Base-by-base conservation (phyloP, 169 alveolate species). In the Cryptosporidium sp. region DNA sequence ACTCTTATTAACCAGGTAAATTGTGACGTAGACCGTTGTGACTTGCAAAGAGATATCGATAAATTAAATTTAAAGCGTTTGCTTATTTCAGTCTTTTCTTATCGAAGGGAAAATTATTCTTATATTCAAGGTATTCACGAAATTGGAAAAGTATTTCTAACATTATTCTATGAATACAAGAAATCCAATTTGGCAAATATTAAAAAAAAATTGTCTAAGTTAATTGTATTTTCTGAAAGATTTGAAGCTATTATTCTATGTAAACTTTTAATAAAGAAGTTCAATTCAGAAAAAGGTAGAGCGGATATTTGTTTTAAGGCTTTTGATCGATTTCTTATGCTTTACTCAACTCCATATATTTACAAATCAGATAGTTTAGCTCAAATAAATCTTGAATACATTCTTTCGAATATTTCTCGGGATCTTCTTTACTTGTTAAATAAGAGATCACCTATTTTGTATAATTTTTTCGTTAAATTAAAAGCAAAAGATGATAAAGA, bases 61-160 rank as follows among this genome's bases (percentile, higher is more conserved):
- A 60, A 65, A 21, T 8, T 26, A 35, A 51, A 80, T 10, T 65
- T 80, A 18, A 80, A 80, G 35, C 44, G 62, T 4, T 48, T 80
- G 26, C 21, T 80, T 5, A 23, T 80, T 18, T 60, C 89, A 9
- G 68, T 80, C 23, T 80, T 62, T 65, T 31, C 89, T 18, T 37
- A 26, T 62, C 53, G 60, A 12, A 80, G 39, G 70, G 37, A 16
- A 26, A 16, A 58, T 14, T 42, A 58, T 21, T 80, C 89, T 18
- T 80, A 80, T 62, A 62, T 80, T 48, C 89, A 80, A 31, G 89
- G 89, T 26, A 45, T 80, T 44, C 89, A 80, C 65, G 89, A 80
- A 23, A 61, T 80, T 29, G 89, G 80, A 26, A 62, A 67, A 18
- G 89, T 80, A 23, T 80, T 80, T 44, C 9, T 80, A 29, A 26